Conservation (phyloP, 495 filamentous ascomycete species). For the Sordaria brevicollis region DNA sequence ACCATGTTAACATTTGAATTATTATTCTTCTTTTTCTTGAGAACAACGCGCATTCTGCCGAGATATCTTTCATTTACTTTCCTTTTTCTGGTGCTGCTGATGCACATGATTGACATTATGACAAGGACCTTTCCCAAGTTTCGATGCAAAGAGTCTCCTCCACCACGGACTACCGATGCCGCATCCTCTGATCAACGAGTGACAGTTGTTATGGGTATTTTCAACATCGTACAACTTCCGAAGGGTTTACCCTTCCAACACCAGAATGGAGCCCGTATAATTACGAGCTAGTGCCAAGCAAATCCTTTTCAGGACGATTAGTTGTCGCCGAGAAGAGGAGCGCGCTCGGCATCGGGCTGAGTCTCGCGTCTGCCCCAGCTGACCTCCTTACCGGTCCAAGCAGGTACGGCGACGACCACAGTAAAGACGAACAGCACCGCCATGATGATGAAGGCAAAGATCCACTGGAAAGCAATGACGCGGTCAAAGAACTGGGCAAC, state of each 20-base stretch:
- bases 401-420: conserved; percentile 52
- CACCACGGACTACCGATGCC: background rate
- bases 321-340: conserved; percentile 37
- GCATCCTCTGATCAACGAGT: background rate
- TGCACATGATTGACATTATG: background rate
- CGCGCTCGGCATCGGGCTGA: conserved; percentile 36
- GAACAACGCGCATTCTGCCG: background rate
- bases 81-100: background rate
- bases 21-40: background rate
- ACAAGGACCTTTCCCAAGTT: background rate
- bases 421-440: conserved; percentile 57
- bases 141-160: background rate
- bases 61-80: background rate
- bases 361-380: conserved; percentile 21
- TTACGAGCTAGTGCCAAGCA: background rate
- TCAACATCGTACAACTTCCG: background rate
- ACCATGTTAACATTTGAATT: background rate
- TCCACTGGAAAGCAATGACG: conserved; percentile 74
- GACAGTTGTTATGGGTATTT: background rate
- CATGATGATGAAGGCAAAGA: conserved; percentile 81
- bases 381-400: conserved; percentile 43
- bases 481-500: conserved; percentile 64
- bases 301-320: conserved; percentile 4
- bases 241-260: background rate
- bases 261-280: background rate